Percentiles rank a stretch among this genome's conserved stretches.
Evolutionary conservation across 1,284 basidiomycete species (phyloP).

Genomic region (Salmacisia buchloeana): DNA sequence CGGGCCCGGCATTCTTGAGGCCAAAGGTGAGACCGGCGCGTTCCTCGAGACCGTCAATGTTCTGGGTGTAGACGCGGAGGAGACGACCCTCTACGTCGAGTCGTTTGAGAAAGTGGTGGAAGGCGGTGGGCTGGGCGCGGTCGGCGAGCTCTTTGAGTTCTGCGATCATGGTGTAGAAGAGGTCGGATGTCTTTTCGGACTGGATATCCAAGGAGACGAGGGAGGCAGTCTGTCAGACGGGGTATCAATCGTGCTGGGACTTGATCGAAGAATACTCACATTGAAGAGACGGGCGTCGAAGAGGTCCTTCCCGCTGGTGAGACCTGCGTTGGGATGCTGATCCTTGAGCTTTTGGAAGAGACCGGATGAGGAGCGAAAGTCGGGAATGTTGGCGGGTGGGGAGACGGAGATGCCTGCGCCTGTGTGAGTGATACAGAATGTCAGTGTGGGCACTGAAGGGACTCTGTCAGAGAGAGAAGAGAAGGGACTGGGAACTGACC

Average conservation of each 20-base stretch:
- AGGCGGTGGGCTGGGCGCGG: constrained; percentile 70
- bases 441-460: not conserved
- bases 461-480: constrained; percentile 18
- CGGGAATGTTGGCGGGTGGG: constrained; percentile 78
- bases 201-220: constrained; percentile 12
- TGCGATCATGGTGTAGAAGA: constrained; percentile 88
- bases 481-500: constrained; percentile 58
- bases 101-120: constrained; percentile 79
- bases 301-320: constrained; percentile 74
- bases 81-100: constrained; percentile 78
- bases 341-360: constrained; percentile 72
- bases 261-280: constrained; percentile 62
- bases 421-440: constrained; percentile 46
- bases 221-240: too few species aligned
- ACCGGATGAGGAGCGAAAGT: constrained; percentile 78
- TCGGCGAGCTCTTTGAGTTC: constrained; percentile 78
- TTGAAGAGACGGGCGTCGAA: constrained; percentile 86
- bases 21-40: constrained; percentile 63
- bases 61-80: constrained; percentile 85
- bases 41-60: constrained; percentile 87
- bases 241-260: not conserved
- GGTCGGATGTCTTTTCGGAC: constrained; percentile 65
- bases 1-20: constrained; percentile 21
- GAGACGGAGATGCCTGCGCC: constrained; percentile 80
- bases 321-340: constrained; percentile 66